phyloP scores from a whole-genome alignment of 345 rosid genomes.

The Citrus unshiu region DNA sequence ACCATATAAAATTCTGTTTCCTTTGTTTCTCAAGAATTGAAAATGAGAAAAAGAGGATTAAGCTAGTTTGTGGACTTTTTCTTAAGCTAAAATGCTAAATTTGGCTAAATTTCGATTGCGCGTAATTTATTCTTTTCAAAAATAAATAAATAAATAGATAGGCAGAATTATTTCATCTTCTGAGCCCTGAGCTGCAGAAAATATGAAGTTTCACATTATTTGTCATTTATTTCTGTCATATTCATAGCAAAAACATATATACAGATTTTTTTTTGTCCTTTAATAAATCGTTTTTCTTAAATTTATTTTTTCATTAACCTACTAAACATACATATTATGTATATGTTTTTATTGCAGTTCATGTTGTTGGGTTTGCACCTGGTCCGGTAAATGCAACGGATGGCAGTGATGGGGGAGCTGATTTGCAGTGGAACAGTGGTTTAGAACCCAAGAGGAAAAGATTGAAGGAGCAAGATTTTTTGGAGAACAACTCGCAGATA shows the following conservation, averaged over 20 bases:
- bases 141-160: neutral
- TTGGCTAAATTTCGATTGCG: neutral
- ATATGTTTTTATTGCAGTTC: slow-evolving; percentile 43
- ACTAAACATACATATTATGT: neutral
- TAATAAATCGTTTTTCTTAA: neutral
- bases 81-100: neutral
- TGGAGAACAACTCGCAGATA: slow-evolving; percentile 70
- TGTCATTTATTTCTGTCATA: neutral
- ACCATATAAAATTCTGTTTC: neutral
- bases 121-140: neutral
- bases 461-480: slow-evolving; percentile 63
- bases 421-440: slow-evolving; percentile 58
- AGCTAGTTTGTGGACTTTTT: neutral
- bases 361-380: slow-evolving; percentile 81
- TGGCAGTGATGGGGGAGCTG: slow-evolving; percentile 49
- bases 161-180: neutral
- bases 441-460: slow-evolving; percentile 54
- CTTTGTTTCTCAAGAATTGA: neutral
- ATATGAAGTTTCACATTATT: neutral
- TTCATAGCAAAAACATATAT: neutral
- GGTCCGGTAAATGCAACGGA: slow-evolving; percentile 47
- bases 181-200: neutral
- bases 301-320: neutral
- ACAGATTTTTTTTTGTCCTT: neutral
- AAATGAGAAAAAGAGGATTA: neutral